Evolutionary conservation across 345 rosid genomes (phyloP), one percentile per base, ranked within the genome.

Genomic region (Erucastrum elatum): DNA sequence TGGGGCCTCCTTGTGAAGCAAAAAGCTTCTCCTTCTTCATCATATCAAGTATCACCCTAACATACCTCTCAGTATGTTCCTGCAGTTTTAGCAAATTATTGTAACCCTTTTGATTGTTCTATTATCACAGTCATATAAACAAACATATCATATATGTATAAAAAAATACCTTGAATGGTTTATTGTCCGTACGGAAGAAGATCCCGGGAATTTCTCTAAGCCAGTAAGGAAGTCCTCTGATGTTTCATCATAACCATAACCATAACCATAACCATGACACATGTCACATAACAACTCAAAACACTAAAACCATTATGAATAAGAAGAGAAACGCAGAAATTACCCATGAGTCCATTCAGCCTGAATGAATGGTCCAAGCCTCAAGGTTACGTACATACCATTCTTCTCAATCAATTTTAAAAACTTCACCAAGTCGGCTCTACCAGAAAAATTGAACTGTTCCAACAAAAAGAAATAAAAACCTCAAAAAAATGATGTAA

Each of bases 331-430:
- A 2, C 61, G 53, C 33, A 33, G 17, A 49, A 77, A 68, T 41
- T 89, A 95, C 99, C 99, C 99, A 39, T 95, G 94, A 81, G 85
- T 95, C 98, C 98, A 95, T 84, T 95, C 99, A 69, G 93, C 99
- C 72, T 95, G 96, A 67, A 95, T 85, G 82, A 91, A 95, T 1
- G 99, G 98, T 39, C 99, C 99, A 76, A 93, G 75, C 81, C 98
- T 81, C 31, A 95, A 80, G 55, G 83, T 87, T 46, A 72, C 93
- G 66, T 81, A 89, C 94, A 93, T 79, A 1, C 84, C 85, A 26
- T 88, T 77, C 81, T 90, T 90, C 30, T 55, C 68, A 35, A 89
- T 78, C 80, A 84, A 1, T 86, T 83, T 95, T 81, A 95, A 72
- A 81, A 93, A 95, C 72, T 84, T 90, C 72, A 93, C 96, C 82